Evolutionary conservation across 306 rosid genomes (phyloP).

Genomic region (Glycyrrhiza uralensis): DNA sequence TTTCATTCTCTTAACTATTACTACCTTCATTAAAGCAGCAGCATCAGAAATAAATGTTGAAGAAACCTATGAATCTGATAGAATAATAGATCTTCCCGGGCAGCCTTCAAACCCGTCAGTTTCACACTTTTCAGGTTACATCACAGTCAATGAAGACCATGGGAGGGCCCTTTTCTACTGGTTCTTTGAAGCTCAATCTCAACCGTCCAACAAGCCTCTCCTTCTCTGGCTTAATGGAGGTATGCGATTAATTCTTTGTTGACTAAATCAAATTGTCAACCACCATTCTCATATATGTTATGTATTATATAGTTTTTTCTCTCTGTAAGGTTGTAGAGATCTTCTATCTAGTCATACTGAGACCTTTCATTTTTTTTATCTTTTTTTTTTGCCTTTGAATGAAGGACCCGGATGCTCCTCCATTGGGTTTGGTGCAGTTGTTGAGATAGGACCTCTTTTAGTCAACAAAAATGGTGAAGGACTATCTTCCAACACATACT

Average conservation of each 20-base stretch:
- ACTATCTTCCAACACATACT: conserved; percentile 35
- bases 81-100: conserved; percentile 45
- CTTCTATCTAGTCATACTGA: background rate
- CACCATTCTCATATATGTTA: too few species aligned
- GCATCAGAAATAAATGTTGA: conserved; percentile 30
- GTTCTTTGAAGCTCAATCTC: conserved; percentile 61
- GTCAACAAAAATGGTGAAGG: conserved; percentile 47
- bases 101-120: conserved; percentile 44
- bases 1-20: background rate
- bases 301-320: background rate
- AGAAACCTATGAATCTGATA: conserved; percentile 41
- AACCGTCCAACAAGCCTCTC: conserved; percentile 47
- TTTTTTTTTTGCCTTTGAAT: too few species aligned
- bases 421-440: conserved; percentile 53
- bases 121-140: conserved; percentile 55
- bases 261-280: too few species aligned
- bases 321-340: background rate
- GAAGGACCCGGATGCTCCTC: conserved; percentile 68
- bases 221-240: conserved; percentile 71
- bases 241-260: background rate
- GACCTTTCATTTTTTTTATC: background rate
- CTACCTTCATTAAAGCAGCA: conserved; percentile 28
- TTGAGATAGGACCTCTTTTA: conserved; percentile 52
- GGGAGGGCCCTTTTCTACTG: conserved; percentile 65
- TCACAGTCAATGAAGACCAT: conserved; percentile 45